Percentiles rank a stretch among this genome's conserved stretches.
Evolutionary conservation across 176 grass and related monocot genomes (phyloP).

Genomic region (Triticum urartu): DNA sequence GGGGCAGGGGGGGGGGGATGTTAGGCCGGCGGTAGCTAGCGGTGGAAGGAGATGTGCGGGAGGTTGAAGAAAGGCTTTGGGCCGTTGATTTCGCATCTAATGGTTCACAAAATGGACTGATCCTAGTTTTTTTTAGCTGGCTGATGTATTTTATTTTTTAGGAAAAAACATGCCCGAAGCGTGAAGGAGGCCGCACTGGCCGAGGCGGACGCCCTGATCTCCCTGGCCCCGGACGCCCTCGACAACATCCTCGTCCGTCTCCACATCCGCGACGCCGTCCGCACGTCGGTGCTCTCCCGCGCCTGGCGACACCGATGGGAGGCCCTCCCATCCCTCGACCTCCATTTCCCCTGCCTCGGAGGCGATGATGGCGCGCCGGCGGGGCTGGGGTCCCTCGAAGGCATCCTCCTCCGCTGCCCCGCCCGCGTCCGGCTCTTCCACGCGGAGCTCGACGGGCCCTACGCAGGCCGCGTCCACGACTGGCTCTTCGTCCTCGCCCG

Average conservation of each 20-base stretch:
- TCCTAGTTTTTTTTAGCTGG: no score
- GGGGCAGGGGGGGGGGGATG: no score
- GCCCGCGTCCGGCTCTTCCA: slow-evolving; percentile 2
- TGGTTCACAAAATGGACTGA: no score
- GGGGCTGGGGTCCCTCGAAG: neutral
- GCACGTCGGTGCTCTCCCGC: slow-evolving; percentile 23
- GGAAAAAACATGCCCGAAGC: no score
- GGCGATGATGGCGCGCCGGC: neutral
- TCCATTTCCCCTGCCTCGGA: neutral
- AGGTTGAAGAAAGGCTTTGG: no score
- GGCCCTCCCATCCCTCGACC: neutral
- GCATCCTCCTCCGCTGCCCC: neutral
- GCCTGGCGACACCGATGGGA: slow-evolving; percentile 33
- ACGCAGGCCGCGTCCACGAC: slow-evolving; percentile 8
- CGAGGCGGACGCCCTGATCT: slow-evolving; percentile 18
- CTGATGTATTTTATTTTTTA: no score
- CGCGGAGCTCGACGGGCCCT: neutral
- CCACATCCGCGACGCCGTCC: slow-evolving; percentile 23
- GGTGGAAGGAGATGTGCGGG: no score
- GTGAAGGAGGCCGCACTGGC: neutral
- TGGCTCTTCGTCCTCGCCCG: slow-evolving; percentile 10
- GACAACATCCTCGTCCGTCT: slow-evolving; percentile 21
- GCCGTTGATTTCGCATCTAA: no score
- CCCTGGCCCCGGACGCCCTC: neutral
- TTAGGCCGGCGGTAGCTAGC: no score